Conservation (phyloP, 345 rosid species). For the Sonneratia caseolaris region DNA sequence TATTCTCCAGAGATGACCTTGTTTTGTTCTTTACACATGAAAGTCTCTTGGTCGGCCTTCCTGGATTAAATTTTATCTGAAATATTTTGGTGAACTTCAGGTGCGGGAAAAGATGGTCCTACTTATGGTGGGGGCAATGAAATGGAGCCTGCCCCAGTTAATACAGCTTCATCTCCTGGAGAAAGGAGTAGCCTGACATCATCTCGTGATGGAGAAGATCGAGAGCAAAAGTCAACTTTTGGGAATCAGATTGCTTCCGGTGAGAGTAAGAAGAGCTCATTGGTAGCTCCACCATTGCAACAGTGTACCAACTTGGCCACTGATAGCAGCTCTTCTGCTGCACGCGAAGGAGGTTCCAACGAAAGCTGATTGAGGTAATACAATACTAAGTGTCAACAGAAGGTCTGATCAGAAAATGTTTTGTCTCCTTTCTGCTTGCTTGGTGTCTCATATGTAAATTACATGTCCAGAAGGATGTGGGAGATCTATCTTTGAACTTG, state of each 20-base stretch:
- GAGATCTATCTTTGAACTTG: too few species aligned
- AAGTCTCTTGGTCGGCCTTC: neutral
- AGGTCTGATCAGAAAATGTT: neutral
- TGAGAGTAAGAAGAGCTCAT: constrained; percentile 22
- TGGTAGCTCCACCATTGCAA: constrained; percentile 22
- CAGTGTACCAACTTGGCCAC: constrained; percentile 20
- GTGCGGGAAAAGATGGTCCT: constrained; percentile 27
- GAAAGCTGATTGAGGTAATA: constrained; percentile 7
- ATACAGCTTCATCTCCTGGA: constrained; percentile 3
- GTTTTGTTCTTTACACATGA: neutral
- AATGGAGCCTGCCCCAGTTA: constrained; percentile 27
- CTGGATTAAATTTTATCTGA: neutral
- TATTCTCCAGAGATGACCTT: neutral
- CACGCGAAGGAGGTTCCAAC: constrained; percentile 15
- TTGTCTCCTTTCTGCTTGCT: neutral
- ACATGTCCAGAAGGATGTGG: neutral
- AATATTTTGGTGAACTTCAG: constrained; percentile 12
- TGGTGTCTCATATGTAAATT: neutral
- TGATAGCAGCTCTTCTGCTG: constrained; percentile 19
- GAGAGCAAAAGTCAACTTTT: constrained; percentile 8
- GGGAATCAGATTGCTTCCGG: constrained; percentile 11
- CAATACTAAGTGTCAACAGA: neutral
- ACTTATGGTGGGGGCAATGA: constrained; percentile 38
- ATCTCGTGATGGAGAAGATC: constrained; percentile 24
- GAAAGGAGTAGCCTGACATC: constrained; percentile 7